These are phyloP conservation scores for Apocynum venetum DNA, from an alignment of 257 asterid species.

Conservation along the genomic window DNA sequence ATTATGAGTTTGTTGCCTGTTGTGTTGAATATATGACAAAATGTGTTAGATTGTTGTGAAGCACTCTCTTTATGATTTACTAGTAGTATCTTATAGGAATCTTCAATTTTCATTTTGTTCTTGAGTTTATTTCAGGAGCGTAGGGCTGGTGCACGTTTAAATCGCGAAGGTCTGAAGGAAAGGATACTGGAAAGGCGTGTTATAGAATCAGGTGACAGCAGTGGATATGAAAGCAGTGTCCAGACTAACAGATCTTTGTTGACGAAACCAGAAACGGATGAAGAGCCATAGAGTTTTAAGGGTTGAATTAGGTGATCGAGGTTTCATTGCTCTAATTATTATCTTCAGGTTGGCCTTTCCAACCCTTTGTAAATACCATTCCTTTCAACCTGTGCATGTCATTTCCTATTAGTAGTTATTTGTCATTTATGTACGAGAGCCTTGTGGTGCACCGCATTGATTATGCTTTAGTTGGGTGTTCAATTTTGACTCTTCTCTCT, in stretches of 20 bases:
- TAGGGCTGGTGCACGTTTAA: constrained; percentile 41
- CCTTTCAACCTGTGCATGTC: constrained; percentile 26
- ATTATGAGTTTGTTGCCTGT: background rate
- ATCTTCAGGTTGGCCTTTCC: constrained; percentile 7
- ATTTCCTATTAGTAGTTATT: constrained; percentile 14
- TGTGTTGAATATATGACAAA: background rate
- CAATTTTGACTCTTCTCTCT: constrained; percentile 17
- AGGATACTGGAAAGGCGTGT: constrained; percentile 40
- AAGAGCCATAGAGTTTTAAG: constrained; percentile 35
- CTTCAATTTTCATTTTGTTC: background rate
- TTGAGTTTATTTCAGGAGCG: constrained; percentile 49
- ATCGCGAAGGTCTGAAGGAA: constrained; percentile 38
- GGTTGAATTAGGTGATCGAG: constrained; percentile 10
- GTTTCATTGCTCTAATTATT: constrained; percentile 12
- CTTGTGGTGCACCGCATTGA: background rate
- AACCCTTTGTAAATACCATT: constrained; percentile 39
- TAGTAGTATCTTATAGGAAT: background rate
- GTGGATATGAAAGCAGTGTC: constrained; percentile 79
- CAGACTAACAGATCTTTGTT: constrained; percentile 49
- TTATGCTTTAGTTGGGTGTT: constrained; percentile 29
- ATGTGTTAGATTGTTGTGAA: background rate
- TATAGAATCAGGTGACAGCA: constrained; percentile 72
- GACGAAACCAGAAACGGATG: constrained; percentile 65
- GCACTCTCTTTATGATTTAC: background rate
- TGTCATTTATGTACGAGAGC: constrained; percentile 25